Evolutionary conservation across 768 basidiomycete genomes (phyloP).

Genomic region (Lentinula boryana): DNA sequence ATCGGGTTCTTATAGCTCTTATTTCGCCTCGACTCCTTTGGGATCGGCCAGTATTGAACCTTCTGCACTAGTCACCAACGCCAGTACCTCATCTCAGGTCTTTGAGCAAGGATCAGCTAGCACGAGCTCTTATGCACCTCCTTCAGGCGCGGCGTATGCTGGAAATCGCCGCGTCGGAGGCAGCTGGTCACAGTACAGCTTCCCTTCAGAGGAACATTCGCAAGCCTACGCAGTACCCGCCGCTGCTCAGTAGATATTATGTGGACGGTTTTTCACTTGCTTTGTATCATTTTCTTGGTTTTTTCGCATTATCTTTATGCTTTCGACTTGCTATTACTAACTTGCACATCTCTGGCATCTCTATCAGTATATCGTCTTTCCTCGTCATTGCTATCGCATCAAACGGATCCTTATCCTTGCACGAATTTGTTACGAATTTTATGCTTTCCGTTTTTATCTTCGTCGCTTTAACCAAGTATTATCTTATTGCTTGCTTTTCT

Average conservation of each 20-base stretch:
- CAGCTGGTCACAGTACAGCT: slow-evolving; percentile 34
- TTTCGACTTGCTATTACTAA: background rate
- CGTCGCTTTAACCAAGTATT: background rate
- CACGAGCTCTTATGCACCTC: slow-evolving; percentile 39
- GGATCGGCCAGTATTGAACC: background rate
- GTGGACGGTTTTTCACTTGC: background rate
- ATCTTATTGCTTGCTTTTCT: slow-evolving; percentile 10
- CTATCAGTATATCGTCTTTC: background rate
- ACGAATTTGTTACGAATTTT: background rate
- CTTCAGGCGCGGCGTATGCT: slow-evolving; percentile 45
- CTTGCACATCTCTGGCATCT: background rate
- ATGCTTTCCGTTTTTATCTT: background rate
- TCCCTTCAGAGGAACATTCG: slow-evolving; percentile 18
- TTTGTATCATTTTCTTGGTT: background rate
- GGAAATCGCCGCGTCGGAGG: slow-evolving; percentile 50
- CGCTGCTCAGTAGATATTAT: background rate
- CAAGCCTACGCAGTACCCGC: slow-evolving; percentile 22
- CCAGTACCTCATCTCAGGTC: background rate
- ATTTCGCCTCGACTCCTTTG: background rate
- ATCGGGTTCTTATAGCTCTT: background rate
- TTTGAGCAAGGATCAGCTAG: slow-evolving; percentile 8
- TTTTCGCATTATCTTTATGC: slow-evolving; percentile 4
- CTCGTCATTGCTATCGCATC: background rate
- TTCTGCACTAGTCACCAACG: background rate
- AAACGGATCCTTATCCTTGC: background rate